These are phyloP conservation scores for Orbilia oligospora DNA, from an alignment of 2,329 filamentous ascomycete species.

Conservation along the genomic window DNA sequence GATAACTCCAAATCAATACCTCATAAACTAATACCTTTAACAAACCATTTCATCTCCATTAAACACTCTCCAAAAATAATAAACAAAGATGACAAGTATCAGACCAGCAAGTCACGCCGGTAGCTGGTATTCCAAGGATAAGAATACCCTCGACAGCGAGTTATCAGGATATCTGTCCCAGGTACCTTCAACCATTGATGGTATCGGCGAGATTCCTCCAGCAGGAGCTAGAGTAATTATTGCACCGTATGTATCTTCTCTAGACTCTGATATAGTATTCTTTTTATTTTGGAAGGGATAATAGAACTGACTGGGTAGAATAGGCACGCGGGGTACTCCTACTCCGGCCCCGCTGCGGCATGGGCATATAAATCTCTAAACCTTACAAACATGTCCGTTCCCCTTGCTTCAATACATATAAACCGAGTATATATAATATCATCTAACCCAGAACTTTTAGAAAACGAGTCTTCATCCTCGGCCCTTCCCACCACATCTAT, in stretches of 20 bases:
- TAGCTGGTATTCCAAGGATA: slow-evolving; percentile 83
- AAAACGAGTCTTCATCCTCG: slow-evolving; percentile 91
- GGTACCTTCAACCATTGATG: slow-evolving; percentile 78
- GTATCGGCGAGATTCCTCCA: slow-evolving; percentile 69
- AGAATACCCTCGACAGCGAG: slow-evolving; percentile 74
- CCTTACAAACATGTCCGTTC: slow-evolving; percentile 76
- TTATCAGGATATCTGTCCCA: slow-evolving; percentile 81
- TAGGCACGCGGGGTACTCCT: slow-evolving; percentile 93
- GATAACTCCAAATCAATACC: too few relatives aligned
- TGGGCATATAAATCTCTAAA: slow-evolving; percentile 95
- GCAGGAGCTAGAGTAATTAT: slow-evolving; percentile 82
- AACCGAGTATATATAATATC: too few relatives aligned
- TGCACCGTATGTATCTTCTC: slow-evolving; percentile 81
- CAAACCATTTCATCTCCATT: too few relatives aligned
- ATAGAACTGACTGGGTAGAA: neutral
- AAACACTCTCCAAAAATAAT: too few relatives aligned
- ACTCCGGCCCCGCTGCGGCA: slow-evolving; percentile 91
- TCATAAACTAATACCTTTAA: too few relatives aligned
- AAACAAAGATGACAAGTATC: slow-evolving; percentile 24
- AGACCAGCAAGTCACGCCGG: slow-evolving; percentile 80
- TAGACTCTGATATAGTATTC: too few relatives aligned
- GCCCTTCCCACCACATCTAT: slow-evolving; percentile 90
- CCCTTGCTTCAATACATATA: too few relatives aligned
- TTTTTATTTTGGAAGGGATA: too few relatives aligned
- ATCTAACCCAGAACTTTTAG: slow-evolving; percentile 68